These are phyloP conservation scores for Escallonia rubra DNA, from an alignment of 129 eudicot genomes.

Conservation along the genomic window DNA sequence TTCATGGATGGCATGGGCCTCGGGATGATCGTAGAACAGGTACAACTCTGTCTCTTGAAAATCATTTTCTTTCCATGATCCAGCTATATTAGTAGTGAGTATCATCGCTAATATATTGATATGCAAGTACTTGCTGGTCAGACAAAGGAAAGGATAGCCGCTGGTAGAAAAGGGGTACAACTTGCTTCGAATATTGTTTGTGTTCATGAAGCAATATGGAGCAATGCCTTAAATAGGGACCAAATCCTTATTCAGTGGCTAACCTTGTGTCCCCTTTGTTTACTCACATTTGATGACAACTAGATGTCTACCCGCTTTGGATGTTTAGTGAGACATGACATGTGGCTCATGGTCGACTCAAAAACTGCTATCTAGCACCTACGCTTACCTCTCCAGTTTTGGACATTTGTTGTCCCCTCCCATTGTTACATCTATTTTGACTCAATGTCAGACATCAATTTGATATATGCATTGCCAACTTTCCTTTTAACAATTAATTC, in stretches of 20 bases:
- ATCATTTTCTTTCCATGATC: background rate
- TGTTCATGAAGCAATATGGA: background rate
- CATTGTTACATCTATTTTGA: background rate
- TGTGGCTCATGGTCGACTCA: background rate
- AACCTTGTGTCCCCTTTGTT: background rate
- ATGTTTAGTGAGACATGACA: background rate
- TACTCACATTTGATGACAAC: background rate
- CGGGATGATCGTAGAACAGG: conserved; percentile 84
- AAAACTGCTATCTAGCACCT: background rate
- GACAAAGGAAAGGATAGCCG: background rate
- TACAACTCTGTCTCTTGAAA: conserved; percentile 7
- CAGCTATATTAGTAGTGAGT: background rate
- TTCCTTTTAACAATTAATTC: background rate
- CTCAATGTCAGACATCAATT: background rate
- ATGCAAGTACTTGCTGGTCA: background rate
- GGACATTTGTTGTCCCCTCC: background rate
- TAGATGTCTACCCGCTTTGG: background rate
- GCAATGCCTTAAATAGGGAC: background rate
- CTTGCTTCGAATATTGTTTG: background rate
- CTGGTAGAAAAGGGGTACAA: background rate
- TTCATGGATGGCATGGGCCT: conserved; percentile 97
- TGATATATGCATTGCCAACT: background rate
- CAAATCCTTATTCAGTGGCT: background rate
- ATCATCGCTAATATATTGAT: background rate
- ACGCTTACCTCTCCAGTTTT: background rate